These are phyloP conservation scores for Pezicula radicicola DNA, from an alignment of 2,329 filamentous ascomycete genomes.

Conservation along the genomic window DNA sequence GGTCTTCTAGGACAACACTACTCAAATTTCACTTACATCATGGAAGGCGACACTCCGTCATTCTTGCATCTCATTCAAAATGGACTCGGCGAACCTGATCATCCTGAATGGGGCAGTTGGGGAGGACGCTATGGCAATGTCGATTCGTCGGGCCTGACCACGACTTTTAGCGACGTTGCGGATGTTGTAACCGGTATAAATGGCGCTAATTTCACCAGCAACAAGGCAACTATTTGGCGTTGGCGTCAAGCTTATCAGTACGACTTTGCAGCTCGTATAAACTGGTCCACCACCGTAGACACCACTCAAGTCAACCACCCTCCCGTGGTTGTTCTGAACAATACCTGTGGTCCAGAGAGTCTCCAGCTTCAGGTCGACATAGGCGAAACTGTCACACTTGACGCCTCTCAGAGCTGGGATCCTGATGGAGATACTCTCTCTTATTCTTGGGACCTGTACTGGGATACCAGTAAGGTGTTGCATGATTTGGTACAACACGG, in stretches of 20 bases:
- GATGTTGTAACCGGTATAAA: conserved; percentile 2
- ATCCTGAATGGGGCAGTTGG: conserved; percentile 46
- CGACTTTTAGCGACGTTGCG: conserved; percentile 23
- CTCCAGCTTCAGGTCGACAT: conserved; percentile 32
- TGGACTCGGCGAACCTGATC: conserved; percentile 42
- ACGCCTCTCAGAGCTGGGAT: conserved; percentile 43
- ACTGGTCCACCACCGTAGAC: conserved; percentile 28
- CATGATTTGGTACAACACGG: conserved; percentile 30
- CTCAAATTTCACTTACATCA: not conserved
- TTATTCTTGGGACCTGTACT: conserved; percentile 49
- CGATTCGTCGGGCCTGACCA: conserved; percentile 12
- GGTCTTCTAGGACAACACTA: conserved; percentile 2
- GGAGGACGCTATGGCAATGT: conserved; percentile 43
- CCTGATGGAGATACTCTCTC: conserved; percentile 38
- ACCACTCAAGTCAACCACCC: not conserved
- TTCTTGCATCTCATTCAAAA: conserved; percentile 48
- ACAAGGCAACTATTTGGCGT: conserved; percentile 38
- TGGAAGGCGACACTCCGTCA: conserved; percentile 43
- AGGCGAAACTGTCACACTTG: conserved; percentile 32
- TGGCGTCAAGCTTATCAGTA: conserved; percentile 38
- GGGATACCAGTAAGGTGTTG: conserved; percentile 18
- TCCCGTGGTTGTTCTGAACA: not conserved
- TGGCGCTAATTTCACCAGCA: conserved; percentile 23
- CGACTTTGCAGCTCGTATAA: conserved; percentile 39
- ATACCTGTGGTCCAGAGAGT: conserved; percentile 25